Evolutionary conservation across 2,329 filamentous ascomycete species (phyloP).

Genomic region (Aspergillus calidoustus): DNA sequence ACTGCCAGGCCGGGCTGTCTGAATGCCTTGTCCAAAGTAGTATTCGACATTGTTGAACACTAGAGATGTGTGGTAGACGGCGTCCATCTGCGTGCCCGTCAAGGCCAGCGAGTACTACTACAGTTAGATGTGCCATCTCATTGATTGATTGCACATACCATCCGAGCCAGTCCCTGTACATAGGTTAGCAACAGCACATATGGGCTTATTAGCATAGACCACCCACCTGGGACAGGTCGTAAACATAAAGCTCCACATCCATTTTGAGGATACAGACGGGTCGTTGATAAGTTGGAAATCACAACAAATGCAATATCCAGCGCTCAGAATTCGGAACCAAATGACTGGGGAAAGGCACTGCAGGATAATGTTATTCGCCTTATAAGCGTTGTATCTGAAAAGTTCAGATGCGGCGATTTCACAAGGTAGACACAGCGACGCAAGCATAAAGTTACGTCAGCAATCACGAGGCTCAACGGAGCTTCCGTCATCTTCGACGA

Average conservation of each 20-base stretch:
- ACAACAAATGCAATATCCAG: background rate
- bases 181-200: constrained; percentile 25
- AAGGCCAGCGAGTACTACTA: constrained; percentile 61
- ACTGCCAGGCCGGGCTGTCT: constrained; percentile 76
- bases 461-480: constrained; percentile 18
- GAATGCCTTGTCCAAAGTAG: constrained; percentile 85
- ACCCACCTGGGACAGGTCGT: constrained; percentile 69
- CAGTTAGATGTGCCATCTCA: constrained; percentile 20
- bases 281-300: background rate
- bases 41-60: constrained; percentile 86
- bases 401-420: background rate
- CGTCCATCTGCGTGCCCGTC: constrained; percentile 77
- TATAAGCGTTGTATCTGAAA: background rate
- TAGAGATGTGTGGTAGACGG: constrained; percentile 92
- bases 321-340: background rate
- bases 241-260: constrained; percentile 78
- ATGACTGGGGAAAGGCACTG: background rate
- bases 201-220: constrained; percentile 26
- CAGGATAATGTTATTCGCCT: background rate
- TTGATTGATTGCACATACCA: constrained; percentile 39
- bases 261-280: constrained; percentile 50
- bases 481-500: constrained; percentile 21
- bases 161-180: constrained; percentile 58
- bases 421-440: background rate
- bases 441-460: constrained; percentile 33